Base-by-base conservation (phyloP, 2,329 filamentous ascomycete species). In the Tolypocladium endophyticum region DNA sequence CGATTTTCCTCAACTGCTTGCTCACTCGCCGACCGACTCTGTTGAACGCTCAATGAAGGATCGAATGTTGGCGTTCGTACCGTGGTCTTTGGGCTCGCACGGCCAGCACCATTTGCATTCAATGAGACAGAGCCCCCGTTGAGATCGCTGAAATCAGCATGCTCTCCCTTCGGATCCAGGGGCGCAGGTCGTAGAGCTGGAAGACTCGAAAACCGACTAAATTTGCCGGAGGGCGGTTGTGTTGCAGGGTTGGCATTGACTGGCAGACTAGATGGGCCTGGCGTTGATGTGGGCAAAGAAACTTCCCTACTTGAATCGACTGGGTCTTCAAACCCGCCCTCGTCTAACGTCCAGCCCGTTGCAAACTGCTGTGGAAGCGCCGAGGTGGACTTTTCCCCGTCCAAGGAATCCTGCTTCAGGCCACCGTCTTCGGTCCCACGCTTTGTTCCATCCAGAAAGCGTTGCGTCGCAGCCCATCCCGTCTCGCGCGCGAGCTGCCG, bases 401-500 rank as follows among this genome's bases (percentile, higher is more conserved):
- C 30, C 30, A 20, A 23, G 5, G 12, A 35, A 16, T 12, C 9
- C 18, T 18, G 53, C 38, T 57, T 25, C 16, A 41, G 14, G 6
- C 4, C 58, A 16, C 57, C 61, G 23, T 59, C 60, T 2, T 64
- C 55, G 12, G 56, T 54, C 5, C 54, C 50, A 11, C 52, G 43
- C 8, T 60, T 38, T 20, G 11, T 30, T 14, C 53, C 45, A 30
- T 53, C 57, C 1, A n/a, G 5, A 23, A 23, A 5, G 20, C n/a
- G 58, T 23, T 45, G 58, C 50, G 14, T 60, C 59, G 28, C 61
- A 60, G 1, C 53, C 60, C 8, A 61, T 55, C 0, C 47, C n/a
- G 57, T 58, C 52, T 72, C 71, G 54, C 61, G 62, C 6, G 66
- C 63, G 18, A 71, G 39, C 56, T 72, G 71, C 4, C 66, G 64